Percentiles rank a stretch among this genome's conserved stretches.
phyloP scores from a whole-genome alignment of 2,329 filamentous ascomycete species.

The Exophiala lecanii-corni region DNA sequence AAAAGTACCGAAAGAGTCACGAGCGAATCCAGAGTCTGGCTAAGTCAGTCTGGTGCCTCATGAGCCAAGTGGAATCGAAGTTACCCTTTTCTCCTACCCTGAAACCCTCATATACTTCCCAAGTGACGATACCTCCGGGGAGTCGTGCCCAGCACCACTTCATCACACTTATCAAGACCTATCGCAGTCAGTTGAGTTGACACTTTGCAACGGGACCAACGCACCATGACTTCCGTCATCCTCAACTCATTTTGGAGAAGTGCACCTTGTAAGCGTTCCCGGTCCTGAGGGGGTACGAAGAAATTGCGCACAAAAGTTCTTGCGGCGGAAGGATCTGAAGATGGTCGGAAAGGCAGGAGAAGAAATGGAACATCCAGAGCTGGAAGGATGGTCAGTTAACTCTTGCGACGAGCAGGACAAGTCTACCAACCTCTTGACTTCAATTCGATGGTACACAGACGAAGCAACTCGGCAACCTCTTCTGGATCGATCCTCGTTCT shows the following conservation, averaged over 20 bases:
- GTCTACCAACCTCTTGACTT: conserved; percentile 80
- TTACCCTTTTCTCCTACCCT: conserved; percentile 86
- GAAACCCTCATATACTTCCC: conserved; percentile 96
- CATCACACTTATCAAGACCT: conserved; percentile 88
- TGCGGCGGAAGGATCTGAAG: conserved; percentile 84
- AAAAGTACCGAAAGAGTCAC: conserved; percentile 93
- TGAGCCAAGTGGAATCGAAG: conserved; percentile 13
- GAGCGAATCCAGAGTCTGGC: conserved; percentile 81
- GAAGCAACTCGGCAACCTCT: conserved; percentile 82
- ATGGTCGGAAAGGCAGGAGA: conserved; percentile 87
- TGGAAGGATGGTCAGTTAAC: conserved; percentile 37
- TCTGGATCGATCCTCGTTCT: conserved; percentile 79
- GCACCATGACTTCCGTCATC: conserved; percentile 88
- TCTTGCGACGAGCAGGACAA: conserved; percentile 15
- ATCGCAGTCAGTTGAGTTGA: conserved; percentile 4
- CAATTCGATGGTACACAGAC: conserved; percentile 81
- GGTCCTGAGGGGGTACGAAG: conserved; percentile 66
- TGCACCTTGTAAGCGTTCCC: conserved; percentile 61
- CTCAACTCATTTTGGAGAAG: conserved; percentile 77
- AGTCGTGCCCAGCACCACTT: conserved; percentile 99
- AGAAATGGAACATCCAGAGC: conserved; percentile 88
- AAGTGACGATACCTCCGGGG: conserved; percentile 84
- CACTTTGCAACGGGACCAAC: conserved; percentile 13
- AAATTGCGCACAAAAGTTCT: conserved; percentile 90
- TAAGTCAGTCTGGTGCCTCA: conserved; percentile 19